Evolutionary conservation across 192 early-diverging fungal genomes (phyloP).

Genomic region (Coemansia sp.): DNA sequence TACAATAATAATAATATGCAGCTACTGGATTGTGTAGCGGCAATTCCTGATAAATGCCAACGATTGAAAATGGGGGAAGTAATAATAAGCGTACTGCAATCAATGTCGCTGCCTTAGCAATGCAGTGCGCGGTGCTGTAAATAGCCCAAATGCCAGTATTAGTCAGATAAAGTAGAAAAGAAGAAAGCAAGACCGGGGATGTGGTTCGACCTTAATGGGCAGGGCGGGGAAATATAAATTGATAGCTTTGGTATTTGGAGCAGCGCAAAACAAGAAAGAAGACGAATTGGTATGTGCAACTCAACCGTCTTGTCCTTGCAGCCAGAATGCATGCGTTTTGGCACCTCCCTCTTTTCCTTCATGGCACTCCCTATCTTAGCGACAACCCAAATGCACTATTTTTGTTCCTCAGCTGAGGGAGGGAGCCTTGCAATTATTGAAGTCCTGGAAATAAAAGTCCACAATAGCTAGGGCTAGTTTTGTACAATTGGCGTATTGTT

Average conservation of each 20-base stretch:
- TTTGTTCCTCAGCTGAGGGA: not conserved
- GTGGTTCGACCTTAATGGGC: not conserved
- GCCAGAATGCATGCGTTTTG: conserved; percentile 6
- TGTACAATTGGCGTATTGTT: too few relatives aligned
- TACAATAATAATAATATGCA: not conserved
- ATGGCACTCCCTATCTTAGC: not conserved
- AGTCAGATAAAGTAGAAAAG: too few relatives aligned
- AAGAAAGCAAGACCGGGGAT: conserved; percentile 1
- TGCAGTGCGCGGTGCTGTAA: conserved; percentile 7
- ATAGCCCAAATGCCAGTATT: conserved; percentile 1
- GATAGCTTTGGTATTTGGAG: not conserved
- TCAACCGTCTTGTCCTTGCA: conserved; percentile 1
- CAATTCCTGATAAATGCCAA: not conserved
- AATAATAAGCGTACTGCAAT: conserved; percentile 7
- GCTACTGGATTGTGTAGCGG: conserved; percentile 9
- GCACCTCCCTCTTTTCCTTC: not conserved
- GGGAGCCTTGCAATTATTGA: too few relatives aligned
- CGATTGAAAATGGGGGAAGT: not conserved
- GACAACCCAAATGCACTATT: not conserved
- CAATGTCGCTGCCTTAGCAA: not conserved
- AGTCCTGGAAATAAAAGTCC: too few relatives aligned
- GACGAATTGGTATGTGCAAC: not conserved
- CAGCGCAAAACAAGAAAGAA: conserved; percentile 7
- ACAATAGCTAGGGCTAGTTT: conserved; percentile 1
- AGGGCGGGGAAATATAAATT: conserved; percentile 5